Conservation (phyloP, 2,329 filamentous ascomycete species). For the Trichophyton schoenleinii region DNA sequence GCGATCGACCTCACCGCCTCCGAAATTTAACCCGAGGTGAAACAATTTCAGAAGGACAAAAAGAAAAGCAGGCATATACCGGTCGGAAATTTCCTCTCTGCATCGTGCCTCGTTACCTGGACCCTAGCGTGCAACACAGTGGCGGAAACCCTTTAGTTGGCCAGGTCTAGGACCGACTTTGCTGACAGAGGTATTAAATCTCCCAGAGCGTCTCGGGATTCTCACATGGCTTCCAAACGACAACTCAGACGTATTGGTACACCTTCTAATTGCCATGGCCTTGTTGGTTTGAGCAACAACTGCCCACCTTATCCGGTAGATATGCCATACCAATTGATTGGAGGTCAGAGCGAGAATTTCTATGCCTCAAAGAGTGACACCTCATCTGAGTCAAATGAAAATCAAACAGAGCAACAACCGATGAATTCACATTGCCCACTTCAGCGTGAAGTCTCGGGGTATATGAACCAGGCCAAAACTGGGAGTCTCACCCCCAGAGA, state of each 20-base stretch:
- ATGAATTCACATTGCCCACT: background rate
- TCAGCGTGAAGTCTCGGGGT: background rate
- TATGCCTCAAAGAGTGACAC: background rate
- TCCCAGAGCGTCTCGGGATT: background rate
- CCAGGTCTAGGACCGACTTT: background rate
- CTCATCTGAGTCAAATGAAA: background rate
- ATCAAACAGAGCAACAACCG: background rate
- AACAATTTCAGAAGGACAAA: conserved; percentile 4
- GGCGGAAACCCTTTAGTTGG: background rate
- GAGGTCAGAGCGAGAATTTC: background rate
- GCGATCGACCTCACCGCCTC: conserved; percentile 1
- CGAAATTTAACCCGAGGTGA: background rate
- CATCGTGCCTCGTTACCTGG: background rate
- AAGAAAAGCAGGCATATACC: conserved; percentile 1
- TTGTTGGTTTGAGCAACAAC: background rate
- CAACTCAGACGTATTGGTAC: background rate
- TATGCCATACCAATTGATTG: background rate
- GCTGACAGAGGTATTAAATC: background rate
- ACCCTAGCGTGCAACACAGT: background rate
- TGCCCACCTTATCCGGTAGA: background rate
- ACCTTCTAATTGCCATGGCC: background rate
- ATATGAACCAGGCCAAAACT: background rate
- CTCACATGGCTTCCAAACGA: background rate
- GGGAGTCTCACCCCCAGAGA: background rate
- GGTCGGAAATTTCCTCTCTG: background rate